Conservation (phyloP, 306 rosid genomes). For the Lathyrus aphaca region DNA sequence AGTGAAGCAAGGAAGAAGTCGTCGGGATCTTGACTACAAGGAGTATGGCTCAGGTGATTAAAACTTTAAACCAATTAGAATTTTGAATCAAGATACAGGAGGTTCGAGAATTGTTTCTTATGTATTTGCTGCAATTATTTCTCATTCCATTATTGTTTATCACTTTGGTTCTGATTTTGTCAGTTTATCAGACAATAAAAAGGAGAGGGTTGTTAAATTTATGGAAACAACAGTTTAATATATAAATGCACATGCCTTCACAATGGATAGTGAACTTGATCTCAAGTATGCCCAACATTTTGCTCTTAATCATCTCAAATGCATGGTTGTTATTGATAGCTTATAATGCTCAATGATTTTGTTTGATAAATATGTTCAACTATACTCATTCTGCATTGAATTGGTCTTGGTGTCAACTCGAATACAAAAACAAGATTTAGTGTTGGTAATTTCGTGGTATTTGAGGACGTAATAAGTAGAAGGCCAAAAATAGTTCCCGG, state of each 20-base stretch:
- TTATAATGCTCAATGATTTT: conserved; percentile 52
- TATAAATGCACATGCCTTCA: conserved; percentile 50
- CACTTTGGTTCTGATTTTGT: too few species aligned
- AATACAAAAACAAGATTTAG: conserved; percentile 43
- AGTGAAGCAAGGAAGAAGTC: too few species aligned
- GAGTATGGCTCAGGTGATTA: too few species aligned
- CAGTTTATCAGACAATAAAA: conserved; percentile 57
- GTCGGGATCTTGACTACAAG: too few species aligned
- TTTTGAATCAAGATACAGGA: too few species aligned
- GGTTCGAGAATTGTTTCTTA: too few species aligned
- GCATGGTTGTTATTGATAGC: conserved; percentile 69
- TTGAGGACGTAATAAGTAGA: too few species aligned
- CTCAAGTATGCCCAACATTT: conserved; percentile 59
- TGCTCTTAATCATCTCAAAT: too few species aligned
- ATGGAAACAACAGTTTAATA: conserved; percentile 65
- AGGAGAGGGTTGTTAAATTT: conserved; percentile 63
- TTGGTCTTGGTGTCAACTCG: conserved; percentile 61
- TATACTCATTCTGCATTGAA: conserved; percentile 78
- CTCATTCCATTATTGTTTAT: too few species aligned
- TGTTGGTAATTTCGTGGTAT: conserved; percentile 40
- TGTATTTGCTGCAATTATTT: too few species aligned
- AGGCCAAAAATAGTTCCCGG: conserved; percentile 64
- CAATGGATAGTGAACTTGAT: conserved; percentile 52
- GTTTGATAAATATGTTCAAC: conserved; percentile 67
- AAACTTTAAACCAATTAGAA: too few species aligned